Conservation (phyloP, 495 filamentous ascomycete genomes). For the Pyrenula aspistea region DNA sequence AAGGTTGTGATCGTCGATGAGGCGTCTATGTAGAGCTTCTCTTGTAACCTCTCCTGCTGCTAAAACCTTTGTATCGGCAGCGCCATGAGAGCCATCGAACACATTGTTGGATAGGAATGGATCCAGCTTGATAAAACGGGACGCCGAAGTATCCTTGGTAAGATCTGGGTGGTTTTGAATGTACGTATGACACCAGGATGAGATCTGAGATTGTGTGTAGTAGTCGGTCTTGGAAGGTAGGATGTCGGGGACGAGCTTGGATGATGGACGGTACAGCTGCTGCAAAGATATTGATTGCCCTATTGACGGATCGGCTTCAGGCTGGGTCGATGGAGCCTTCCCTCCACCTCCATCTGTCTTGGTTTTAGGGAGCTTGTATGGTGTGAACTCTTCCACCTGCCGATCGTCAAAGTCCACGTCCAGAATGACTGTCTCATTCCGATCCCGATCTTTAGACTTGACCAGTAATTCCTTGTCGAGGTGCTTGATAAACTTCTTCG, state of each 20-base stretch:
- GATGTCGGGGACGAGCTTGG: constrained; percentile 44
- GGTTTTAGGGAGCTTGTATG: constrained; percentile 49
- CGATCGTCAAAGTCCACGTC: constrained; percentile 55
- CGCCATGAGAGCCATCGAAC: constrained; percentile 27
- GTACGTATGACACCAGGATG: neutral
- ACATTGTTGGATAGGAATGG: constrained; percentile 51
- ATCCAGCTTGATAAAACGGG: constrained; percentile 48
- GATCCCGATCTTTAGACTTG: constrained; percentile 54
- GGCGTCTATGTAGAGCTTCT: constrained; percentile 48
- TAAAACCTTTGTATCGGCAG: constrained; percentile 43
- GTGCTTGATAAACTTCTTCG: constrained; percentile 62
- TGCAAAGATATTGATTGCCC: constrained; percentile 46
- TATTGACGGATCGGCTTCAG: constrained; percentile 33
- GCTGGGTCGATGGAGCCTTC: constrained; percentile 28
- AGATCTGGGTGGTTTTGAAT: neutral
- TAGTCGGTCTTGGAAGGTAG: constrained; percentile 33
- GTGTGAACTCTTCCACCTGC: constrained; percentile 41
- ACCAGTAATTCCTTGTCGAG: constrained; percentile 52
- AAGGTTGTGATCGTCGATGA: constrained; percentile 37
- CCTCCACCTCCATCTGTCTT: constrained; percentile 22
- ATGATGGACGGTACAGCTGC: constrained; percentile 41
- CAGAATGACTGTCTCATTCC: constrained; percentile 51
- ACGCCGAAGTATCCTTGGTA: neutral
- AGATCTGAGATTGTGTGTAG: constrained; percentile 30
- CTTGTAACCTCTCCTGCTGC: constrained; percentile 48